These are phyloP conservation scores for Saccharomyces paradoxus DNA, from an alignment of 805 yeast genomes.

Conservation along the genomic window DNA sequence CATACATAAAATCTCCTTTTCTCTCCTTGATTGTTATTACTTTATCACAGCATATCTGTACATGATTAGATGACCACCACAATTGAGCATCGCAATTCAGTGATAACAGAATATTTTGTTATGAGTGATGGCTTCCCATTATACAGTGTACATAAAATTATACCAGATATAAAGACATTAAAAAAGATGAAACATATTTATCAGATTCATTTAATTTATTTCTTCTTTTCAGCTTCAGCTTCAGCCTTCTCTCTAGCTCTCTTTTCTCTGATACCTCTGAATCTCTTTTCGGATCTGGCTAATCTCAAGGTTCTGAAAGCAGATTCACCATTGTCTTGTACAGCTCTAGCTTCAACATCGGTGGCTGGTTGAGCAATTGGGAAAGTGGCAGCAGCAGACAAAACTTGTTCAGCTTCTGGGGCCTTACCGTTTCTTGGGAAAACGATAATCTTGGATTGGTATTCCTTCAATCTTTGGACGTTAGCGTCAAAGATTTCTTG, in stretches of 20 bases:
- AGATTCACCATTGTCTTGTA: slow-evolving; percentile 60
- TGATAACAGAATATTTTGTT: slow-evolving; percentile 9
- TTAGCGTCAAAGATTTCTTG: slow-evolving; percentile 90
- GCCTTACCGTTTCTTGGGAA: slow-evolving; percentile 88
- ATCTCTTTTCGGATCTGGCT: slow-evolving; percentile 91
- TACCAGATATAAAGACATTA: slow-evolving; percentile 13
- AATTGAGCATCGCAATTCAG: neutral
- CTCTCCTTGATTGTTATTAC: neutral
- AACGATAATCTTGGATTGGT: slow-evolving; percentile 90
- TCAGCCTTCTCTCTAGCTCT: slow-evolving; percentile 95
- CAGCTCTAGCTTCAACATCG: slow-evolving; percentile 83
- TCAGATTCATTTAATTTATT: slow-evolving; percentile 41
- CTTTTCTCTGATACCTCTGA: slow-evolving; percentile 95
- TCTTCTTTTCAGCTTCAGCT: slow-evolving; percentile 99
- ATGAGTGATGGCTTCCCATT: slow-evolving; percentile 30
- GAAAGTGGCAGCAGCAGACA: slow-evolving; percentile 71
- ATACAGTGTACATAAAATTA: slow-evolving; percentile 27
- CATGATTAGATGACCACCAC: neutral
- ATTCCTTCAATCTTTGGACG: slow-evolving; percentile 94
- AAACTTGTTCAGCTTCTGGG: slow-evolving; percentile 71
- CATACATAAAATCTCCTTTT: neutral
- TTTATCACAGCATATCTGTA: neutral
- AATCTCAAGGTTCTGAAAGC: slow-evolving; percentile 94
- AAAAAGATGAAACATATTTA: slow-evolving; percentile 1
- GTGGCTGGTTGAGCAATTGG: slow-evolving; percentile 77